Base-by-base conservation (phyloP, 1,284 basidiomycete genomes). In the Marasmius tenuissimus region DNA sequence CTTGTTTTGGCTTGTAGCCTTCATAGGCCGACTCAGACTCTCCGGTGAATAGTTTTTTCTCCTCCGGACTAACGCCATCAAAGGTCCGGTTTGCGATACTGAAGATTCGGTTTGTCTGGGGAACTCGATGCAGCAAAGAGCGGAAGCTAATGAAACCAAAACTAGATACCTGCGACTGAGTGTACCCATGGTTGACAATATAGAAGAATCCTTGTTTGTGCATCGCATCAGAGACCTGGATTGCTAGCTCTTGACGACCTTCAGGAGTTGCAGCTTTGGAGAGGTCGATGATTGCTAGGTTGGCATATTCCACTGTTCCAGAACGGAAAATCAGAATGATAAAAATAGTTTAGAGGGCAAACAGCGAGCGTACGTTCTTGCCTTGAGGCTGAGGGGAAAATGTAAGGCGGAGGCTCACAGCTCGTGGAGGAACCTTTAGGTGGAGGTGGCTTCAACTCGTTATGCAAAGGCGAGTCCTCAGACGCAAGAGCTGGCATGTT, bases 221-320 rank as follows among this genome's bases (percentile, higher is more conserved):
- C 76, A 91, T 81, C 0, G 88, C 89, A 60, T 85, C 76, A 45
- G 81, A 79, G 6, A 86, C 76, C 67, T 83, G 77, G 20, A 69
- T 64, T 0, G 82, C 81, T 0, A 89, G 77, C 53, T 76, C 72
- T 0, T 71, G 68, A 34, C 81, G 80, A 1, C 80, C 85, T 61
- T 84, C 81, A 0, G 73, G 70, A 0, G 77, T 85, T 14, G 69
- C 65, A n/a, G 78, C 77, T 58, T 81, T 80, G 35, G 85, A 76
- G 10, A 92, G 72, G 68, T 92, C 89, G 60, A 92, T 81, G 57
- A 84, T 78, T 14, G 85, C 79, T 18, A 92, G 78, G 49, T 89
- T 82, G 1, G 86, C 90, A 76, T 85, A 90, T 40, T 61, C 59
- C 37, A 63, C 62, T 63, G 45, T 7, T 7, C 8, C 3, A 33